Evolutionary conservation across 768 basidiomycete genomes (phyloP).

Genomic region (Mycena metata): DNA sequence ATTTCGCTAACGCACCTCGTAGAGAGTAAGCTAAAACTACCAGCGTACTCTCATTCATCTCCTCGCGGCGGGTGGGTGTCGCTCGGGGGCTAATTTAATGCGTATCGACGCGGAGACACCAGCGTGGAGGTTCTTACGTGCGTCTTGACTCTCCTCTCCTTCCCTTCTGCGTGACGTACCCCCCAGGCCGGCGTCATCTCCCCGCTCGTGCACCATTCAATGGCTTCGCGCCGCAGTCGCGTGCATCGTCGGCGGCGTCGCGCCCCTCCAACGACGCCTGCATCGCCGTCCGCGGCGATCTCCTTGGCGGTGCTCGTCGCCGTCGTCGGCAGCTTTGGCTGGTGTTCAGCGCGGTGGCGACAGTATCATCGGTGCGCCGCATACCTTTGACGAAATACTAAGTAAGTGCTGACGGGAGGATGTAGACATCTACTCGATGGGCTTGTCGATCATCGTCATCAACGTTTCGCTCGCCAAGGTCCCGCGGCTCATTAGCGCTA

Average conservation of each 20-base stretch:
- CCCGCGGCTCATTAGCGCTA: conserved; percentile 55
- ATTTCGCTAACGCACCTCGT: background rate
- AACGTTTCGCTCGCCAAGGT: conserved; percentile 56
- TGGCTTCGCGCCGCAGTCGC: conserved; percentile 63
- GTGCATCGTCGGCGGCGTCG: conserved; percentile 48
- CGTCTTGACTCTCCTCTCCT: conserved; percentile 42
- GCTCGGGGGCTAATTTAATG: conserved; percentile 58
- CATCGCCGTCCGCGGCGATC: conserved; percentile 57
- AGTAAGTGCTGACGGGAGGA: background rate
- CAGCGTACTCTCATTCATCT: conserved; percentile 53
- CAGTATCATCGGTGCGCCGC: conserved; percentile 67
- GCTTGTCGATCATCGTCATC: conserved; percentile 59
- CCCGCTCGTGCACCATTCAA: conserved; percentile 54
- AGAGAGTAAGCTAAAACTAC: conserved; percentile 50
- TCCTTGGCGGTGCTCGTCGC: conserved; percentile 65
- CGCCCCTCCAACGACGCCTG: conserved; percentile 51
- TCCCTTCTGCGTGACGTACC: too few species aligned
- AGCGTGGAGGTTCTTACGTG: conserved; percentile 53
- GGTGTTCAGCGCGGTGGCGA: conserved; percentile 60
- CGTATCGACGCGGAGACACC: conserved; percentile 54
- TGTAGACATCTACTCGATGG: conserved; percentile 62
- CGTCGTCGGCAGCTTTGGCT: conserved; percentile 62
- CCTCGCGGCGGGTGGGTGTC: conserved; percentile 62
- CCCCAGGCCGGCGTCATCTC: conserved; percentile 31
- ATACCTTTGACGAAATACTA: too few species aligned